These are phyloP conservation scores for Huntiella bhutanensis DNA, from an alignment of 2,329 filamentous ascomycete genomes.

Conservation along the genomic window DNA sequence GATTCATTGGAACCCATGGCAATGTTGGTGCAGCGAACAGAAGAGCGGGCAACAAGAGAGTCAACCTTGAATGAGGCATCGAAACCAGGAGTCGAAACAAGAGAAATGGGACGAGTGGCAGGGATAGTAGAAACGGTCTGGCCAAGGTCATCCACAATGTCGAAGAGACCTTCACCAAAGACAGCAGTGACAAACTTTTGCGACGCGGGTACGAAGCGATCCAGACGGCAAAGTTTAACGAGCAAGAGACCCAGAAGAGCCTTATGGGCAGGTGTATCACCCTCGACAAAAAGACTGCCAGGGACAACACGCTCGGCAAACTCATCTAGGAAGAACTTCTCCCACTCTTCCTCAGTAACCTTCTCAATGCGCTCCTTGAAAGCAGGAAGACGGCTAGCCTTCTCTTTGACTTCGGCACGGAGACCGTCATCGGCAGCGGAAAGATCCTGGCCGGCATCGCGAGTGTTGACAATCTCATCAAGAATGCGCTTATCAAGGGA, in stretches of 20 bases:
- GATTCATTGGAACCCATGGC: constrained; percentile 98
- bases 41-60: constrained; percentile 68
- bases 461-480: constrained; percentile 66
- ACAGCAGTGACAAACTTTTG: constrained; percentile 78
- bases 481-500: constrained; percentile 83
- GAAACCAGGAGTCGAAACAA: constrained; percentile 90
- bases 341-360: constrained; percentile 49
- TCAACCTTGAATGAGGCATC: constrained; percentile 99
- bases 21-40: constrained; percentile 79
- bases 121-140: constrained; percentile 71
- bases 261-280: constrained; percentile 44
- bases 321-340: constrained; percentile 68
- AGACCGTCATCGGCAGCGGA: constrained; percentile 23
- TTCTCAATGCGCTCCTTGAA: constrained; percentile 55
- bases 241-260: constrained; percentile 69
- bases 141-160: constrained; percentile 68
- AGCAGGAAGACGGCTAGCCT: constrained; percentile 47
- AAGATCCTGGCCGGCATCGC: constrained; percentile 57
- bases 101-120: constrained; percentile 66
- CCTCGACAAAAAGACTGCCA: constrained; percentile 44
- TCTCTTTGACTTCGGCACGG: constrained; percentile 48
- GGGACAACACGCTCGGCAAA: constrained; percentile 73
- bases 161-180: constrained; percentile 67
- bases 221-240: constrained; percentile 86
- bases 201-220: constrained; percentile 81